A percentile compares a stretch with the other conserved stretches of the same genome.
Conservation (phyloP, 768 basidiomycete genomes). For the Leccinellum luteum region DNA sequence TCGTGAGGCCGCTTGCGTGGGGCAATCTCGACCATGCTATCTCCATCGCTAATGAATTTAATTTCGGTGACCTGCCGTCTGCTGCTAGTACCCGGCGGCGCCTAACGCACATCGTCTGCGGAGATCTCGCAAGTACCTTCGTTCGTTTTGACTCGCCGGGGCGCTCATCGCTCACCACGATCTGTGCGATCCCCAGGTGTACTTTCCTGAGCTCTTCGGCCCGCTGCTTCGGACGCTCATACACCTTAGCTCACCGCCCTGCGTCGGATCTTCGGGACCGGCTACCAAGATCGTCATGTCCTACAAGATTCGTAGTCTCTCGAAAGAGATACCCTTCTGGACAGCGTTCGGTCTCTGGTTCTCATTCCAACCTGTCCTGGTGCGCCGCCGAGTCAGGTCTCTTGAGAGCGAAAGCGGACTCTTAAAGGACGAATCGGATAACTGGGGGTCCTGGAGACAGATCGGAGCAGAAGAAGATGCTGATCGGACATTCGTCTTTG, state of each 20-base stretch:
- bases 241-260: conserved; percentile 60
- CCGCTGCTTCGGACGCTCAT: conserved; percentile 75
- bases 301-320: conserved; percentile 71
- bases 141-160: background rate
- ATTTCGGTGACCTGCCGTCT: background rate
- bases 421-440: background rate
- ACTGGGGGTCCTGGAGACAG: conserved; percentile 34
- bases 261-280: conserved; percentile 16
- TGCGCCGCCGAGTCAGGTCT: conserved; percentile 5
- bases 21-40: conserved; percentile 49
- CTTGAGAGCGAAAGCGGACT: too few species aligned
- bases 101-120: conserved; percentile 73
- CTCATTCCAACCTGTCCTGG: conserved; percentile 54
- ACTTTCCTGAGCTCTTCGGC: conserved; percentile 80
- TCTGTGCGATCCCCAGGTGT: conserved; percentile 51
- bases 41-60: conserved; percentile 40
- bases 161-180: background rate
- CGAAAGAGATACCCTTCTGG: conserved; percentile 78
- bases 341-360: conserved; percentile 80
- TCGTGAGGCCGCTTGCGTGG: conserved; percentile 68
- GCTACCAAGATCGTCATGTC: conserved; percentile 55
- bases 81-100: background rate
- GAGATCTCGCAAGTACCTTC: conserved; percentile 65
- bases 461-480: conserved; percentile 39
- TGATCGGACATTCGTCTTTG: conserved; percentile 56